Percentiles rank a stretch among this genome's conserved stretches.
Conservation (phyloP, 2,329 filamentous ascomycete species). For the Tolypocladium album region DNA sequence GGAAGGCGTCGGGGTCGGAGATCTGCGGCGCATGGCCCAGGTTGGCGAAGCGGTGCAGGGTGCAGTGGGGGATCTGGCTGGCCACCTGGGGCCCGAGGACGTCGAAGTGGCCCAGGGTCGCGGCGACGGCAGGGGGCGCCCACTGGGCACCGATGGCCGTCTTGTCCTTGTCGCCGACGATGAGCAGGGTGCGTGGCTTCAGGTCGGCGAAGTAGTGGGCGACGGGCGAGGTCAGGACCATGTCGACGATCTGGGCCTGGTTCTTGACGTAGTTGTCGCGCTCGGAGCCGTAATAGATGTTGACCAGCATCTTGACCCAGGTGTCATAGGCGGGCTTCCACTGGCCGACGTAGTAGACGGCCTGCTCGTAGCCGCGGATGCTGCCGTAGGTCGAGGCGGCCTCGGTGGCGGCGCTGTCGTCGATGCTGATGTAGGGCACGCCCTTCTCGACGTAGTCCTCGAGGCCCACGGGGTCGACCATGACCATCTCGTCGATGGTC, state of each 20-base stretch:
- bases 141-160: conserved; percentile 45
- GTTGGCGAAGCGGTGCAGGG: conserved; percentile 34
- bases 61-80: conserved; percentile 29
- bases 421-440: conserved; percentile 34
- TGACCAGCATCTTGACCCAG: conserved; percentile 44
- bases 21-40: conserved; percentile 44
- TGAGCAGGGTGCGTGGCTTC: conserved; percentile 32
- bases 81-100: conserved; percentile 34
- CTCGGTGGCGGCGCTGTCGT: conserved; percentile 26
- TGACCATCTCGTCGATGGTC: conserved; percentile 29
- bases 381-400: conserved; percentile 28
- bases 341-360: conserved; percentile 34
- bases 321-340: conserved; percentile 40
- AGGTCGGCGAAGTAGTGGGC: conserved; percentile 37
- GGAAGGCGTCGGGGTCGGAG: conserved; percentile 35
- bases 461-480: conserved; percentile 41
- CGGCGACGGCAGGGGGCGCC: conserved; percentile 31
- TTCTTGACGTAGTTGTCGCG: conserved; percentile 31
- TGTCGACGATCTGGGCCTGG: conserved; percentile 41
- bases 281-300: conserved; percentile 35
- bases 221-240: conserved; percentile 42
- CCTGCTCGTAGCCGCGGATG: conserved; percentile 35
- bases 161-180: conserved; percentile 40
- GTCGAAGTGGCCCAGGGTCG: conserved; percentile 35
- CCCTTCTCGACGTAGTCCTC: conserved; percentile 41